phyloP scores from a whole-genome alignment of 805 yeast genomes.

The Starmerella sp. region DNA sequence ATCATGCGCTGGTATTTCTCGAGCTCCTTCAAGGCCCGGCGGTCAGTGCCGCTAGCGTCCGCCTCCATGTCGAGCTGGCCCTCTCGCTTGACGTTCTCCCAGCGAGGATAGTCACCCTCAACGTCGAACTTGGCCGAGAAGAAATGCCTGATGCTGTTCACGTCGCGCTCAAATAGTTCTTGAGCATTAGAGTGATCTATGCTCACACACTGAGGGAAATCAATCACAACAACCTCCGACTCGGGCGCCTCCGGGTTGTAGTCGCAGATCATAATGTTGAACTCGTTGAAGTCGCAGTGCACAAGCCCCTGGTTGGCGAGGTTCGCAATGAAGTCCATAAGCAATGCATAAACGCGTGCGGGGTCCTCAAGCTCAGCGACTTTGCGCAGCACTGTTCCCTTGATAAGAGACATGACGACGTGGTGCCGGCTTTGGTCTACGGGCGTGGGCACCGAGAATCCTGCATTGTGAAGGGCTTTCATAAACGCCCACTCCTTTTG shows the following conservation, averaged over 20 bases:
- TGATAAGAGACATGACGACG: conserved; percentile 81
- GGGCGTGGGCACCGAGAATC: conserved; percentile 80
- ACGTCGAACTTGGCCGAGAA: conserved; percentile 70
- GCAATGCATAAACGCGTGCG: conserved; percentile 62
- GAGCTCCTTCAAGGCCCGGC: conserved; percentile 47
- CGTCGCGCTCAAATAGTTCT: conserved; percentile 81
- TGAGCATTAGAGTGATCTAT: conserved; percentile 85
- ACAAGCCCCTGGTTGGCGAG: conserved; percentile 81
- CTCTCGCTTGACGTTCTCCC: conserved; percentile 58
- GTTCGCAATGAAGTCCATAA: conserved; percentile 77
- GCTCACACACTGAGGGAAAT: conserved; percentile 96
- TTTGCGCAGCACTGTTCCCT: conserved; percentile 84
- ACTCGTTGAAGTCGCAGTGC: conserved; percentile 96
- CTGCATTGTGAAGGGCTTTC: conserved; percentile 59
- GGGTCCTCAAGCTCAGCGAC: conserved; percentile 59
- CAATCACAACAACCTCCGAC: conserved; percentile 77
- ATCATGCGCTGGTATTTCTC: conserved; percentile 55
- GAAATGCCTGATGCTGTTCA: conserved; percentile 75
- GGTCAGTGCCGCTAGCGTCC: conserved; percentile 72
- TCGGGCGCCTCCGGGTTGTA: conserved; percentile 34
- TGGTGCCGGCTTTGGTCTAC: conserved; percentile 84
- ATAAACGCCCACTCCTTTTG: conserved; percentile 84
- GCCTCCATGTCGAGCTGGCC: conserved; percentile 73
- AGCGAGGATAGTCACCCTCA: conserved; percentile 76
- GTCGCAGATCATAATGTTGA: conserved; percentile 78